These are phyloP conservation scores for Lactarius sanguifluus DNA, from an alignment of 768 basidiomycete genomes.

Conservation along the genomic window DNA sequence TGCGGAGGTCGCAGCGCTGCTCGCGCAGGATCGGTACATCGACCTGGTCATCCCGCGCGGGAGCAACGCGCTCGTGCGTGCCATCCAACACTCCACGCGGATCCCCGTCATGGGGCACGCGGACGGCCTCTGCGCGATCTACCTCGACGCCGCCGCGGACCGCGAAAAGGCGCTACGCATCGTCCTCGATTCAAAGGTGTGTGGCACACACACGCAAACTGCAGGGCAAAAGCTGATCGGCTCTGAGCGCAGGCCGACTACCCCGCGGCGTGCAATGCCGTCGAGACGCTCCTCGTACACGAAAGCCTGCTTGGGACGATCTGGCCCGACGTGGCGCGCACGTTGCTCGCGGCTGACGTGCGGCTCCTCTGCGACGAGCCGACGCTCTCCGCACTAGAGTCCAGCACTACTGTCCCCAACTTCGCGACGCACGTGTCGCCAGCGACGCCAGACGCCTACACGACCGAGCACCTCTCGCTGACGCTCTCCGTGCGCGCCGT, in stretches of 20 bases:
- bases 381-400: constrained; percentile 57
- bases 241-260: constrained; percentile 70
- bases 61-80: constrained; percentile 84
- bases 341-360: constrained; percentile 68
- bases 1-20: constrained; percentile 83
- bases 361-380: constrained; percentile 75
- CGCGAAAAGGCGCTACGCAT: constrained; percentile 77
- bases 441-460: constrained; percentile 65
- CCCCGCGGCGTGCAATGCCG: constrained; percentile 93
- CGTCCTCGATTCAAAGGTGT: constrained; percentile 88
- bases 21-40: constrained; percentile 87
- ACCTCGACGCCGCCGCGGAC: constrained; percentile 81
- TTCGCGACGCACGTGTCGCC: constrained; percentile 49
- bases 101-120: constrained; percentile 99
- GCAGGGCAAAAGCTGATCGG: not conserved
- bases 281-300: constrained; percentile 88
- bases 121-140: constrained; percentile 91
- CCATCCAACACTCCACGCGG: constrained; percentile 84
- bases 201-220: constrained; percentile 8
- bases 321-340: constrained; percentile 78
- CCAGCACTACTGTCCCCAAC: constrained; percentile 37
- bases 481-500: constrained; percentile 79
- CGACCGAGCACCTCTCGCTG: constrained; percentile 85
- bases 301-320: constrained; percentile 63
- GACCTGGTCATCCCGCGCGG: constrained; percentile 97